phyloP scores from a whole-genome alignment of 108 stramenopile species.

The Chaetoceros muelleri region DNA sequence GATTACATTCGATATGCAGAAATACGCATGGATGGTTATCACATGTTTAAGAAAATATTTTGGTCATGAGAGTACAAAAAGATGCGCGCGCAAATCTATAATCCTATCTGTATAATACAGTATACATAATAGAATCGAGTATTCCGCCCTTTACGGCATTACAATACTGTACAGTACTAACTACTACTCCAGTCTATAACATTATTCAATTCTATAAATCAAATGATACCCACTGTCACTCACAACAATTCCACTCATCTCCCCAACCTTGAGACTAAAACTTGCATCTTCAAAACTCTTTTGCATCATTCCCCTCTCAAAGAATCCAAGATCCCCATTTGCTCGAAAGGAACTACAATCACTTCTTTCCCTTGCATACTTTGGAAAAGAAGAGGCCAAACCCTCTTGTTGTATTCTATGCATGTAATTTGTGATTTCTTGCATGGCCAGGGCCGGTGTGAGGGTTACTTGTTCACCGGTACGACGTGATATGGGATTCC shows the following conservation, averaged over 20 bases:
- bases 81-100: too few relatives aligned
- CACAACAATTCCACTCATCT: conserved; percentile 85
- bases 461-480: conserved; percentile 56
- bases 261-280: conserved; percentile 73
- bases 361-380: conserved; percentile 57
- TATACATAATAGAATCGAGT: too few relatives aligned
- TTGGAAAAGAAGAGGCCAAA: conserved; percentile 50
- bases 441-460: conserved; percentile 60
- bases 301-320: conserved; percentile 83
- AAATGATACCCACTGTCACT: conserved; percentile 95
- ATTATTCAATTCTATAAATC: conserved; percentile 81
- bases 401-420: conserved; percentile 48
- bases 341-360: conserved; percentile 71
- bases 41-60: conserved; percentile 23
- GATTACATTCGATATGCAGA: conserved; percentile 62
- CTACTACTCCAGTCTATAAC: not conserved
- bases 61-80: conserved; percentile 1
- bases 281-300: conserved; percentile 84
- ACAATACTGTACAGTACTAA: not conserved
- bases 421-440: conserved; percentile 55
- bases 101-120: too few relatives aligned
- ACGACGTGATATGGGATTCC: conserved; percentile 75
- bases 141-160: not conserved
- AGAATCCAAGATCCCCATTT: conserved; percentile 83
- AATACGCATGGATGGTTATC: conserved; percentile 51